phyloP scores from a whole-genome alignment of 257 asterid genomes.

The Jacaranda copaia region DNA sequence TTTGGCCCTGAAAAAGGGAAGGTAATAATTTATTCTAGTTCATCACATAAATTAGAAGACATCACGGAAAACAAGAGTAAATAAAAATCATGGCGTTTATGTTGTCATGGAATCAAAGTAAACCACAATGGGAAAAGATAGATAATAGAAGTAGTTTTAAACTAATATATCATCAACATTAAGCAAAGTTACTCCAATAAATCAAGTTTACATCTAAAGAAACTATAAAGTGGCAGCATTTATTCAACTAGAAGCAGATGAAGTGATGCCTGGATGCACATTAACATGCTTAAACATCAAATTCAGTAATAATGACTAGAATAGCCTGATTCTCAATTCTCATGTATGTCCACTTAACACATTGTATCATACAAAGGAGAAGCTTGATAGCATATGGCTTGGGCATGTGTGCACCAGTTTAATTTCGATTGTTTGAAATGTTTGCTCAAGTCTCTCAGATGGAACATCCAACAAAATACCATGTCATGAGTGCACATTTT shows the following conservation, averaged over 20 bases:
- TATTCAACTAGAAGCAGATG: background rate
- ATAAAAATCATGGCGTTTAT: background rate
- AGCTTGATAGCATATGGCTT: background rate
- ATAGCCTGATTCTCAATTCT: background rate
- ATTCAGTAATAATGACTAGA: background rate
- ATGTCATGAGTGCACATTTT: conserved; percentile 5
- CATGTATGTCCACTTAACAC: too few relatives aligned
- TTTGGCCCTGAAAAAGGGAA: conserved; percentile 42
- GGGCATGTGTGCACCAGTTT: background rate
- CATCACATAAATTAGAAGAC: background rate
- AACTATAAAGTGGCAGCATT: background rate
- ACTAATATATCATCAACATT: background rate
- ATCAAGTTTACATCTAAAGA: background rate
- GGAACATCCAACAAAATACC: background rate
- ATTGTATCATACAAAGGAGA: conserved; percentile 3
- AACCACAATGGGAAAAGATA: background rate
- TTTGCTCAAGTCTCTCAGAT: background rate
- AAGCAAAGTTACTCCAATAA: background rate
- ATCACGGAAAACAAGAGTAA: conserved; percentile 1
- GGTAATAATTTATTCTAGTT: background rate
- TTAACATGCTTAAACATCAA: background rate
- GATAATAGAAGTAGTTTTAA: background rate
- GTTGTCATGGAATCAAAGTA: background rate
- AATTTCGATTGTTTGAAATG: background rate
- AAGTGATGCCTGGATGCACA: background rate